Evolutionary conservation across 2,329 filamentous ascomycete species (phyloP), one percentile per base, ranked within the genome.

Genomic region (Colletotrichum paranaense): DNA sequence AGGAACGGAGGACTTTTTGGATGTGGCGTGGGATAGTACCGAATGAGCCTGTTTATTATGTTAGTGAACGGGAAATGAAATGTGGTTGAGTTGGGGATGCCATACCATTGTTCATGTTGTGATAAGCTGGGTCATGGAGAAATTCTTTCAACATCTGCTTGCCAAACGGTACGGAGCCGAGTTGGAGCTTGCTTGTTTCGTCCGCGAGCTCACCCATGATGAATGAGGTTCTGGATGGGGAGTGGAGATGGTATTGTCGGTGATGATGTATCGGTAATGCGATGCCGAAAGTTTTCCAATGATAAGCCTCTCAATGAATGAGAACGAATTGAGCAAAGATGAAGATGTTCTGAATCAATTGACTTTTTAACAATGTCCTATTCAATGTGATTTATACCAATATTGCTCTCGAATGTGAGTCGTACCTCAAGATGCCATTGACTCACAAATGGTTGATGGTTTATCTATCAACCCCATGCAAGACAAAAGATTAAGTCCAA

Each of bases 31-130:
- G 95, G 77, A 92, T 91, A 2, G 92, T 92, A 42, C 95, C 95
- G 80, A 94, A 98, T 1, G 95, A 97, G 62, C 94, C 93, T 91
- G 56, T 11, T 5, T 22, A 22, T 35, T 56, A 11, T 62, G 35
- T 76, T 42, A 73, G 74, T 70, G 53, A 30, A 28, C 52, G 28
- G 3, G 32, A 5, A 11, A 35, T 35, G 22, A 28, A 19, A 49
- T 52, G 22, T 16, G 38, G 19, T 12, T 63, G 35, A 2, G 5
- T 16, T 26, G 42, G 16, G 42, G 11, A 35, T 19, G n/a, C 28
- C 46, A 74, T 83, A 94, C 93, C 94, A 79, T 97, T 93, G 81
- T 97, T 97, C 66, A 97, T 84, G 79, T 95, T 95, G 64, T 86
- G 87, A 80, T 90, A 95, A n/a, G 86, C 85, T 0, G 89, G 86